These are phyloP conservation scores for Rhytidiadelphus loreus DNA, from an alignment of 225 moss, liverwort and hornwort species.

Conservation along the genomic window DNA sequence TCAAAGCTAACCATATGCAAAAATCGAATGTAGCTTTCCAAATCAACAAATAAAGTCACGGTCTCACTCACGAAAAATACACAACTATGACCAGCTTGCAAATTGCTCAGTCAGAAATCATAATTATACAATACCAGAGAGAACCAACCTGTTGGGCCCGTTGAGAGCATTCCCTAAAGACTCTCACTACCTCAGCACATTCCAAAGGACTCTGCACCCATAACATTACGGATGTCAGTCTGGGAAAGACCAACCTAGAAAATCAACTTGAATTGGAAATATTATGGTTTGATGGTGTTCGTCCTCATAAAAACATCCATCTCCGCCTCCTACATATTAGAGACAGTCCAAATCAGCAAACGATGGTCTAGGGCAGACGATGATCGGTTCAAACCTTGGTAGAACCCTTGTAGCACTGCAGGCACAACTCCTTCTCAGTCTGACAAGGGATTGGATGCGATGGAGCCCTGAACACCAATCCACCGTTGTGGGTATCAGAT, in stretches of 20 bases:
- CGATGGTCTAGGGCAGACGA: neutral
- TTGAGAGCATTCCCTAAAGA: constrained; percentile 49
- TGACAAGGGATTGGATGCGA: constrained; percentile 39
- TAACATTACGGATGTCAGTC: neutral
- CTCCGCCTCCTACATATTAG: neutral
- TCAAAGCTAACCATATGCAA: neutral
- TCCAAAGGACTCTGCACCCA: constrained; percentile 43
- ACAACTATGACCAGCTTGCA: neutral
- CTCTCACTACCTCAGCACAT: constrained; percentile 44
- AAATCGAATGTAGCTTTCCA: neutral
- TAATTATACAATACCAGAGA: neutral
- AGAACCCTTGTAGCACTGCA: constrained; percentile 44
- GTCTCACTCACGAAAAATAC: neutral
- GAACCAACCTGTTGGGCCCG: constrained; percentile 44
- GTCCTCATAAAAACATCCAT: neutral
- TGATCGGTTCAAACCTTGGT: constrained; percentile 20
- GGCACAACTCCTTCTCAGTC: constrained; percentile 40
- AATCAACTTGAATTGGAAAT: neutral
- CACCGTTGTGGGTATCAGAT: neutral
- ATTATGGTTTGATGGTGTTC: neutral
- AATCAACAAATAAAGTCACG: neutral
- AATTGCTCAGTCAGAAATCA: neutral
- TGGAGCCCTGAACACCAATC: constrained; percentile 27
- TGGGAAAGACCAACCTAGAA: neutral
- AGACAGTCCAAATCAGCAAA: neutral